phyloP scores from a whole-genome alignment of 2,329 filamentous ascomycete species.

The Botrytis elliptica region DNA sequence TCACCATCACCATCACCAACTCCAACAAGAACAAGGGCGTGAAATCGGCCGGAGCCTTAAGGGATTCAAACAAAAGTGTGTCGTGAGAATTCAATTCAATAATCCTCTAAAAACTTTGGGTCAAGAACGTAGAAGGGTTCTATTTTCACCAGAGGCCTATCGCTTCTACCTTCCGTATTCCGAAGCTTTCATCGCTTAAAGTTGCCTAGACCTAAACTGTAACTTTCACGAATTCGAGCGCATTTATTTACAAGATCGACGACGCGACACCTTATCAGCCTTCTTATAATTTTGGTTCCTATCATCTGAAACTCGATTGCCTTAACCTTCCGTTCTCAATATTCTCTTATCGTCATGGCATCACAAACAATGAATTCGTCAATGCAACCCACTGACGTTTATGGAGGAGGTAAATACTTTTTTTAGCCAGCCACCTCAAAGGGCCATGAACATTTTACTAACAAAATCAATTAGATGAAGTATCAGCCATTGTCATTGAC shows the following conservation, averaged over 20 bases:
- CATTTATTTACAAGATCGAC: conserved; percentile 20
- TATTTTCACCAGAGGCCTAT: neutral
- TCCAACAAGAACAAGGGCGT: neutral
- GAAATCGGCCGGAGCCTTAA: neutral
- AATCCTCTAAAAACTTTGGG: neutral
- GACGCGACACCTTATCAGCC: conserved; percentile 20
- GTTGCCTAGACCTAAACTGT: neutral
- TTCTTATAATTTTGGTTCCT: neutral
- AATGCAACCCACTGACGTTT: conserved; percentile 60
- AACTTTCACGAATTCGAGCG: conserved; percentile 15
- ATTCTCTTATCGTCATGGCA: conserved; percentile 45
- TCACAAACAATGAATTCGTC: conserved; percentile 57
- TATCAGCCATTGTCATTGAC: conserved; percentile 94
- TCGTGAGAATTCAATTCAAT: neutral
- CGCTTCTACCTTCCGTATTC: conserved; percentile 19
- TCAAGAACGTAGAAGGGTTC: neutral
- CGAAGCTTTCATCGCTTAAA: conserved; percentile 1
- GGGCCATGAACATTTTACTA: neutral
- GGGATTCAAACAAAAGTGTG: neutral
- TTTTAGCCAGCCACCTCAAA: conserved; percentile 13
- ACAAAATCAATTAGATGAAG: conserved; percentile 69
- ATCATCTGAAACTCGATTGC: neutral
- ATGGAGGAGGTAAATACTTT: conserved; percentile 56
- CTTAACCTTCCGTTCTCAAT: conserved; percentile 32
- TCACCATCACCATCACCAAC: neutral